These are phyloP conservation scores for Fusarium decemcellulare DNA, from an alignment of 2,329 filamentous ascomycete species.

Conservation along the genomic window DNA sequence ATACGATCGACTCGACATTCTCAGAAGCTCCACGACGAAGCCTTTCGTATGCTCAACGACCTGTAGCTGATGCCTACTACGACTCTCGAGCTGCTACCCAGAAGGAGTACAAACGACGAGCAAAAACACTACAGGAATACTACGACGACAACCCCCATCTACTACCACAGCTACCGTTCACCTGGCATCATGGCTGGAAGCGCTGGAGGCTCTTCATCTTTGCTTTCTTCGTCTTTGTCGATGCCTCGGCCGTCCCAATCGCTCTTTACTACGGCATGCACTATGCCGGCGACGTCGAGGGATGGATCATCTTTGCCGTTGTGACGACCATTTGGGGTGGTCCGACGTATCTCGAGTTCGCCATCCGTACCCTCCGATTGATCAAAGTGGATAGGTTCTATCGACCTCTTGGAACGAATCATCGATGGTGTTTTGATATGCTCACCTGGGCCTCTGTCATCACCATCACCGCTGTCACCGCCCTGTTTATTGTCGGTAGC, in stretches of 20 bases:
- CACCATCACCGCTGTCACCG: slow-evolving; percentile 65
- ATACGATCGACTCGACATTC: slow-evolving; percentile 30
- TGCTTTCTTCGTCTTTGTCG: slow-evolving; percentile 63
- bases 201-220: slow-evolving; percentile 63
- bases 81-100: slow-evolving; percentile 56
- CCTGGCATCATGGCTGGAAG: slow-evolving; percentile 57
- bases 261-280: slow-evolving; percentile 66
- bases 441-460: slow-evolving; percentile 62
- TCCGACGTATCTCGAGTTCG: slow-evolving; percentile 68
- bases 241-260: slow-evolving; percentile 62
- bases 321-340: slow-evolving; percentile 69
- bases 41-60: slow-evolving; percentile 53
- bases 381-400: slow-evolving; percentile 64
- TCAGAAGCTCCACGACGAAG: slow-evolving; percentile 48
- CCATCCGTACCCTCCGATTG: slow-evolving; percentile 62
- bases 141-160: slow-evolving; percentile 56
- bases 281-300: slow-evolving; percentile 56
- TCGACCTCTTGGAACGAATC: slow-evolving; percentile 62
- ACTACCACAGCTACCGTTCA: slow-evolving; percentile 58
- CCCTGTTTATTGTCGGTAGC: slow-evolving; percentile 64
- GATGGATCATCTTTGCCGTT: slow-evolving; percentile 64
- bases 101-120: slow-evolving; percentile 53
- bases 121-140: slow-evolving; percentile 55
- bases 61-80: slow-evolving; percentile 55
- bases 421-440: slow-evolving; percentile 65